These are phyloP conservation scores for Penicillium samsonianum DNA, from an alignment of 495 filamentous ascomycete species.

Conservation along the genomic window DNA sequence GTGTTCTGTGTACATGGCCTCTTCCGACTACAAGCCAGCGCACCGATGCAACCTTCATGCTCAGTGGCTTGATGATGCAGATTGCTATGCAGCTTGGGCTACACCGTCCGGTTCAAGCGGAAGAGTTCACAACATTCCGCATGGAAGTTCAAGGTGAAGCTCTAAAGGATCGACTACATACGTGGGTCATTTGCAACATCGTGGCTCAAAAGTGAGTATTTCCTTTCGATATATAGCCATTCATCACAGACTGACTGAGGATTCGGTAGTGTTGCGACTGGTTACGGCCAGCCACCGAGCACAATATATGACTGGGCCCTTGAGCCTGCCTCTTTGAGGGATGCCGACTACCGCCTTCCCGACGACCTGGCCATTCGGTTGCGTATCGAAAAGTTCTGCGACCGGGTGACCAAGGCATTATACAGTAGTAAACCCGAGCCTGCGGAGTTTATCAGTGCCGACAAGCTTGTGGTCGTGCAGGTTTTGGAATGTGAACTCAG, in stretches of 20 bases:
- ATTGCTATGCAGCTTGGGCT: conserved; percentile 87
- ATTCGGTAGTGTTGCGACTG: conserved; percentile 70
- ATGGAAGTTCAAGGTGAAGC: conserved; percentile 83
- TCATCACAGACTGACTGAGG: conserved; percentile 18
- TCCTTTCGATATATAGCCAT: background rate
- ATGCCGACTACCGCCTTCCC: conserved; percentile 66
- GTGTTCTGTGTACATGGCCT: conserved; percentile 89
- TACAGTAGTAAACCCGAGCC: conserved; percentile 81
- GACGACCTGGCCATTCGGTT: conserved; percentile 68
- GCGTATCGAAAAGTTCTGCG: conserved; percentile 82
- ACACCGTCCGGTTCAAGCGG: conserved; percentile 84
- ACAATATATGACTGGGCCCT: conserved; percentile 88
- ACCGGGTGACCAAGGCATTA: conserved; percentile 81
- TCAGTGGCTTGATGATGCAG: conserved; percentile 92
- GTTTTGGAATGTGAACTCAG: conserved; percentile 54
- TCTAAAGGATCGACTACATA: conserved; percentile 79
- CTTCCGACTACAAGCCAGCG: conserved; percentile 83
- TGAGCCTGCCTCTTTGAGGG: conserved; percentile 60
- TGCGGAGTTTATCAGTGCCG: conserved; percentile 69
- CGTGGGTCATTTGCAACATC: conserved; percentile 92
- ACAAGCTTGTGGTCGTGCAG: conserved; percentile 66
- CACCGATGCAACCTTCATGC: conserved; percentile 85
- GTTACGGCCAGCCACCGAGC: conserved; percentile 84
- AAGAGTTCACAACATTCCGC: conserved; percentile 84
- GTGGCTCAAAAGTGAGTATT: conserved; percentile 70